Conservation (phyloP, 768 basidiomycete species). For the Mycena rebaudengoi region DNA sequence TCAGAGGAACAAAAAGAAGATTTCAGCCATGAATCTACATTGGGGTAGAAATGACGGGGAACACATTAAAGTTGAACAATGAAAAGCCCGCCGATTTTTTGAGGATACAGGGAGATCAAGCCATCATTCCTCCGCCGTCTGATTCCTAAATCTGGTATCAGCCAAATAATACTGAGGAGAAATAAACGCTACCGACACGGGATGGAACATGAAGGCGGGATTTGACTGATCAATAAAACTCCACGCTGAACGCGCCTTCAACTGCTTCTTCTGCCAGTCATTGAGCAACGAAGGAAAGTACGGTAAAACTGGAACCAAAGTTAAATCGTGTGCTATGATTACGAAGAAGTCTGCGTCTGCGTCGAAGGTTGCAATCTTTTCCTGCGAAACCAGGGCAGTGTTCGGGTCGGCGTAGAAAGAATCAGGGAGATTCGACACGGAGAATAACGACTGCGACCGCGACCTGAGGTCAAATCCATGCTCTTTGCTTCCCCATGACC, state of each 20-base stretch:
- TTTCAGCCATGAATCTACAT: too few relatives aligned
- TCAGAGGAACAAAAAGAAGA: too few relatives aligned
- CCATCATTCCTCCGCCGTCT: background rate
- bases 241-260: slow-evolving; percentile 19
- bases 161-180: background rate
- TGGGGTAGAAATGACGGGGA: too few relatives aligned
- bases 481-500: slow-evolving; percentile 3
- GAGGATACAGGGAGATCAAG: too few relatives aligned
- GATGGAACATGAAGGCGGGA: slow-evolving; percentile 9
- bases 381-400: slow-evolving; percentile 8
- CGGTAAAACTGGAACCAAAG: background rate
- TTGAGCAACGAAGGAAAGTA: slow-evolving; percentile 13
- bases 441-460: slow-evolving; percentile 11
- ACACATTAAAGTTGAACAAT: too few relatives aligned
- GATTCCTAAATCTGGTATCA: background rate
- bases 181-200: background rate
- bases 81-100: too few relatives aligned
- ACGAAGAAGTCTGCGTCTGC: slow-evolving; percentile 25
- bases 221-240: slow-evolving; percentile 7
- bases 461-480: slow-evolving; percentile 20
- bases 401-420: slow-evolving; percentile 15
- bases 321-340: slow-evolving; percentile 22
- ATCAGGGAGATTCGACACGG: slow-evolving; percentile 9
- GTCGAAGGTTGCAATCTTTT: slow-evolving; percentile 23
- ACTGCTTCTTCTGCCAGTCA: slow-evolving; percentile 9